Conservation (phyloP, 306 rosid genomes). For the Fragaria iinumae region DNA sequence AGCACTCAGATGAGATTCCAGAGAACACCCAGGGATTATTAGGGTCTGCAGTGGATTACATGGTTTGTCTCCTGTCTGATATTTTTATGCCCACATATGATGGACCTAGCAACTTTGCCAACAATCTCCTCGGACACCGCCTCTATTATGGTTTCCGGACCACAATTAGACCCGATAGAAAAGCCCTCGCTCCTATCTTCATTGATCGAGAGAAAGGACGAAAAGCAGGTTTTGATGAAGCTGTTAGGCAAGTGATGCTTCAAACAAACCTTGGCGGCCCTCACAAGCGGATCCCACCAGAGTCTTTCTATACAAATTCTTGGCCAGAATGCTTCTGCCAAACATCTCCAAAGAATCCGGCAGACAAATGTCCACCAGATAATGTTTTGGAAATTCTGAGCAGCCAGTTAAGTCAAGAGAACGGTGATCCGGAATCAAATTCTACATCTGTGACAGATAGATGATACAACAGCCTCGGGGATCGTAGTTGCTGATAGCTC, state of each 20-base stretch:
- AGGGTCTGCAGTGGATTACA: slow-evolving; percentile 98
- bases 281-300: slow-evolving; percentile 78
- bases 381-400: slow-evolving; percentile 56
- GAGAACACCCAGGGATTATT: slow-evolving; percentile 78
- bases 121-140: slow-evolving; percentile 98
- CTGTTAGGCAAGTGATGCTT: slow-evolving; percentile 71
- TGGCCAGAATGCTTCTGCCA: slow-evolving; percentile 99
- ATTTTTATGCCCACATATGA: slow-evolving; percentile 98
- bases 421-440: slow-evolving; percentile 32
- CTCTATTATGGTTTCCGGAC: slow-evolving; percentile 95
- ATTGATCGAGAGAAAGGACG: slow-evolving; percentile 67
- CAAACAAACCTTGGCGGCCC: slow-evolving; percentile 86
- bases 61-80: slow-evolving; percentile 98
- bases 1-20: slow-evolving; percentile 65
- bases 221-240: slow-evolving; percentile 67
- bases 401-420: slow-evolving; percentile 41
- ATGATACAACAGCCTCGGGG: slow-evolving; percentile 20
- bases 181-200: slow-evolving; percentile 92
- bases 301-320: slow-evolving; percentile 95
- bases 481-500: slow-evolving; percentile 28
- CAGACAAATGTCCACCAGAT: slow-evolving; percentile 78
- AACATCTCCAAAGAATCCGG: slow-evolving; percentile 57
- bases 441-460: slow-evolving; percentile 44
- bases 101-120: slow-evolving; percentile 99
- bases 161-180: slow-evolving; percentile 87